phyloP scores from a whole-genome alignment of 192 early-diverging fungal species.

The Backusella australiensis region DNA sequence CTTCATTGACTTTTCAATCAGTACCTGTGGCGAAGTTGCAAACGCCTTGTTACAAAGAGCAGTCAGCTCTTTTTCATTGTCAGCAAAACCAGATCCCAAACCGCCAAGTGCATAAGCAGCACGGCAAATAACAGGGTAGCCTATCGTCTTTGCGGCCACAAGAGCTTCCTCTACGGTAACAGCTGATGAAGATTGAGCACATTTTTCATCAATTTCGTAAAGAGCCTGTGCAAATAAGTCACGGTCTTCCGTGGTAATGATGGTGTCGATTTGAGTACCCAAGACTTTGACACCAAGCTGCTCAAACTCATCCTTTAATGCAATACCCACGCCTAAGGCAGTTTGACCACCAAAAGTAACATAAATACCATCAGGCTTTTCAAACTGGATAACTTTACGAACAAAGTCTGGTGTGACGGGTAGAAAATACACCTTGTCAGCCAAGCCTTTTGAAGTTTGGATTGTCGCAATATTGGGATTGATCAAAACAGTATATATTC shows the following conservation, averaged over 20 bases:
- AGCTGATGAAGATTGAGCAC: constrained; percentile 85
- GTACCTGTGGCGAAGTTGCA: constrained; percentile 88
- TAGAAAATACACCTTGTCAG: constrained; percentile 97
- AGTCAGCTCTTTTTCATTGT: constrained; percentile 79
- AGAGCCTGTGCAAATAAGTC: constrained; percentile 89
- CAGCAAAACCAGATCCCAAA: constrained; percentile 95
- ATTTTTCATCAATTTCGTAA: constrained; percentile 87
- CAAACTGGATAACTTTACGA: constrained; percentile 91
- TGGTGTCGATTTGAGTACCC: constrained; percentile 92
- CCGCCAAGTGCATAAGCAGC: constrained; percentile 97
- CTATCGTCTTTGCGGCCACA: constrained; percentile 80
- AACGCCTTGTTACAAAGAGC: constrained; percentile 86
- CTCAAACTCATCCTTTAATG: constrained; percentile 91
- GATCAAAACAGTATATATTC: constrained; percentile 95
- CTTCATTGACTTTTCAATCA: constrained; percentile 97
- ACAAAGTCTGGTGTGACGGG: constrained; percentile 95
- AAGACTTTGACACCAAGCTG: constrained; percentile 87
- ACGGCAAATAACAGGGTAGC: constrained; percentile 95
- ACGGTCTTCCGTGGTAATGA: constrained; percentile 97
- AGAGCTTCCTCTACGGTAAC: constrained; percentile 83
- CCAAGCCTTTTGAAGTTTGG: constrained; percentile 95
- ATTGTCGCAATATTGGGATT: constrained; percentile 99
- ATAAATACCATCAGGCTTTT: constrained; percentile 98
- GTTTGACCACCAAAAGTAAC: constrained; percentile 99
- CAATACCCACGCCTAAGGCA: constrained; percentile 95